Conservation (phyloP, 768 basidiomycete genomes). For the Dictyophora rubrovolvata region DNA sequence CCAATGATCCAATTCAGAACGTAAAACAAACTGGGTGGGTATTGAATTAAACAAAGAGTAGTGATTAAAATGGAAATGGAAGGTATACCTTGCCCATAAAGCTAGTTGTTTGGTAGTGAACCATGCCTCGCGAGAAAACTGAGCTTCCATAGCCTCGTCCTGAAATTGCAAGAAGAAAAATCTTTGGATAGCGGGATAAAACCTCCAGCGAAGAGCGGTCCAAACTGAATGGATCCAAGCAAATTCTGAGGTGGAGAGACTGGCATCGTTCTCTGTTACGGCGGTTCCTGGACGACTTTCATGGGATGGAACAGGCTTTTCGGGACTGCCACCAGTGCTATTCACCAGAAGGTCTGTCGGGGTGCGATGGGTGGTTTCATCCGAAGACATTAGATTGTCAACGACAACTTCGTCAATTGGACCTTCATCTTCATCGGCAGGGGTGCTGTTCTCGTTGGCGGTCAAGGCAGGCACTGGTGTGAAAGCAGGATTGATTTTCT, state of each 20-base stretch:
- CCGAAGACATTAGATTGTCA: conserved; percentile 35
- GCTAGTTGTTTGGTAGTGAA: conserved; percentile 45
- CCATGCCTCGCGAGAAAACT: conserved; percentile 59
- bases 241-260: conserved; percentile 24
- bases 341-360: conserved; percentile 42
- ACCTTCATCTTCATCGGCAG: conserved; percentile 24
- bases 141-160: conserved; percentile 44
- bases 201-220: conserved; percentile 43
- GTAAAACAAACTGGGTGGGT: conserved; percentile 41
- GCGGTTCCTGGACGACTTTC: conserved; percentile 23
- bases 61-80: neutral
- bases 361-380: conserved; percentile 43
- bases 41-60: conserved; percentile 36
- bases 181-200: conserved; percentile 43
- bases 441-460: conserved; percentile 25
- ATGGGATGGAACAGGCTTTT: conserved; percentile 32
- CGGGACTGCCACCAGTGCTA: conserved; percentile 28
- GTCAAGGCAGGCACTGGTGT: neutral
- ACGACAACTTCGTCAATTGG: conserved; percentile 67
- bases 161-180: conserved; percentile 55
- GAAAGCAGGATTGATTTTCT: neutral
- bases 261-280: conserved; percentile 24
- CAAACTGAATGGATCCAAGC: conserved; percentile 23
- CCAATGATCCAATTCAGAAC: conserved; percentile 62
- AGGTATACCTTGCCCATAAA: neutral